Evolutionary conservation across 169 alveolate species (phyloP).

Genomic region (Cryptosporidium ubiquitum): DNA sequence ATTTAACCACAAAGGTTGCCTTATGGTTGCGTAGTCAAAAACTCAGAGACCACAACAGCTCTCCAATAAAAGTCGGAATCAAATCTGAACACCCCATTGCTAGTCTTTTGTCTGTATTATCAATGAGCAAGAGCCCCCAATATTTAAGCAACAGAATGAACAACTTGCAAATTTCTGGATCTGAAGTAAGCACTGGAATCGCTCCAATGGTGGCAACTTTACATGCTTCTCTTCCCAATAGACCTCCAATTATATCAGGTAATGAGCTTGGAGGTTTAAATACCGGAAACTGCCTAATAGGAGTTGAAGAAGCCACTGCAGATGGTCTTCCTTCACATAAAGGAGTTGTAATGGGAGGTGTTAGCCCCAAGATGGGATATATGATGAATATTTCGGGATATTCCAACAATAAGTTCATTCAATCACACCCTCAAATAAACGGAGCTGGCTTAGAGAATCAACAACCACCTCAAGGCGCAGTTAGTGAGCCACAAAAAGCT

Average conservation of each 20-base stretch:
- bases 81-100: constrained; percentile 67
- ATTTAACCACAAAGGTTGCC: constrained; percentile 35
- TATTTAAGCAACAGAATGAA: background rate
- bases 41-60: background rate
- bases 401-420: background rate
- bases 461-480: background rate
- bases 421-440: background rate
- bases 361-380: background rate
- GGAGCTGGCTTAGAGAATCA: background rate
- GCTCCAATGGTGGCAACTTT: background rate
- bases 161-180: background rate
- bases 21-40: constrained; percentile 55
- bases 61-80: constrained; percentile 14
- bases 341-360: background rate
- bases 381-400: background rate
- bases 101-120: constrained; percentile 25
- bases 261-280: background rate
- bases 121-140: background rate
- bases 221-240: background rate
- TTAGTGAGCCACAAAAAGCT: background rate
- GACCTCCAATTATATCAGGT: background rate
- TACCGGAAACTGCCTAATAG: background rate
- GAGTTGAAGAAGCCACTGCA: background rate
- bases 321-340: background rate
- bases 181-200: background rate